Base-by-base conservation (phyloP, 2,329 filamentous ascomycete species). In the Ophiosphaerella herpotricha region DNA sequence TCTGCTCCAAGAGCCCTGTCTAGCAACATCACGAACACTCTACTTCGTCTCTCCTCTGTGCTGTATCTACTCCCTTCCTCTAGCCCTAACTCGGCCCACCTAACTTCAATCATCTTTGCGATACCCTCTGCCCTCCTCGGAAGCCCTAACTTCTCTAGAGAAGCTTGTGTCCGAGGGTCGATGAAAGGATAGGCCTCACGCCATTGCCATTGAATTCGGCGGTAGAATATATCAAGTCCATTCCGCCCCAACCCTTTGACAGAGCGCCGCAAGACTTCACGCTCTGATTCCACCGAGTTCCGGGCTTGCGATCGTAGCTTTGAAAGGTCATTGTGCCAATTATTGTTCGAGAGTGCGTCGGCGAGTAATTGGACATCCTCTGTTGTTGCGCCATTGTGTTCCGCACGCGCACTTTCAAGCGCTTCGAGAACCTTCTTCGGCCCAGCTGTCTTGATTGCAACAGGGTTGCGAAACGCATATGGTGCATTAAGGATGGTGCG, bases 321-420 rank as follows among this genome's bases (percentile, higher is more conserved):
- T 16, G 65, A 57, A n/a, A 64, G 60, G 42, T 71, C 67, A 21
- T 68, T 67, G n/a, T 51, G 44, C 23, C 61, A 60, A 4, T 65
- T 55, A 31, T 71, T 73, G 34, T 68, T 57, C 6, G 63, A 41
- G 2, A 75, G 57, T 0, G 65, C 63, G 21, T 73, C 66, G 1
- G 70, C 71, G 5, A 74, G 46, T 7, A 58, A 26, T 4, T 65
- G 67, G 5, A 78, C 64, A 48, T 78, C 72, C 7, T 69, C 64
- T 0, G 75, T 76, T 1, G 75, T 78, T 64, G 78, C 78, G 52
- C 74, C 75, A 47, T 76, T 75, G 51, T 79, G 76, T 61, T 78
- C 75, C 6, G 75, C 78, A 26, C 66, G 55, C 31, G 77, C 75
- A 46, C 75, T 72, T 51, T 69, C 68, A 33, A 79, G 55, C 2